Evolutionary conservation across 495 filamentous ascomycete genomes (phyloP).

Genomic region (Jackrogersella minutella): DNA sequence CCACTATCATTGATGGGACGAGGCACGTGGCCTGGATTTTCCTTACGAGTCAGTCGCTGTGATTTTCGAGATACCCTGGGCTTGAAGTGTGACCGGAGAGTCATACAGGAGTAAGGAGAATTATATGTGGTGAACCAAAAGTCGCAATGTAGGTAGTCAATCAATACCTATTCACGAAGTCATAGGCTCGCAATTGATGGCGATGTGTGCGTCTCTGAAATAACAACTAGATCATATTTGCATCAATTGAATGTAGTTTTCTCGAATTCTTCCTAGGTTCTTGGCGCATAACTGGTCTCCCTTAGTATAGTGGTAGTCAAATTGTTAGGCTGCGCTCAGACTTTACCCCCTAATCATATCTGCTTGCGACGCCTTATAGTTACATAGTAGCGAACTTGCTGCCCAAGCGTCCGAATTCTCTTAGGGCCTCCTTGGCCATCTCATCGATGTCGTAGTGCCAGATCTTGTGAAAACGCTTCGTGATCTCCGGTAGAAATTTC

Average conservation of each 20-base stretch:
- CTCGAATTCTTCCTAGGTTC: background rate
- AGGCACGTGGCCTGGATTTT: background rate
- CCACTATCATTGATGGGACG: background rate
- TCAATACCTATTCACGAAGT: too few relatives aligned
- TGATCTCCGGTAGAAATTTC: conserved; percentile 45
- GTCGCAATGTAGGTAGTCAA: too few relatives aligned
- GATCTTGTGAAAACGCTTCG: conserved; percentile 44
- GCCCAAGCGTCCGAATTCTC: conserved; percentile 20
- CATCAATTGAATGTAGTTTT: too few relatives aligned
- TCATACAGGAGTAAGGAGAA: too few relatives aligned
- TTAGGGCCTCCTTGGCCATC: conserved; percentile 41
- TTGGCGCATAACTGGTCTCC: background rate
- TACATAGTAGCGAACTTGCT: background rate
- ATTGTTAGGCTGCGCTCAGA: background rate
- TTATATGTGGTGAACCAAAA: too few relatives aligned
- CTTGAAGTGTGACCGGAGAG: too few relatives aligned
- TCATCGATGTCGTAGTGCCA: conserved; percentile 52
- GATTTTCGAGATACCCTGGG: conserved; percentile 2
- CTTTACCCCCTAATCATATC: background rate
- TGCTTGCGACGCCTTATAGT: background rate
- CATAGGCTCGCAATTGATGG: background rate
- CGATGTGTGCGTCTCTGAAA: too few relatives aligned
- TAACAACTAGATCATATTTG: too few relatives aligned
- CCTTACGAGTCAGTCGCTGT: background rate
- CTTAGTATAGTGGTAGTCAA: too few relatives aligned